Evolutionary conservation across 2,329 filamentous ascomycete species (phyloP).

Genomic region (Thermomyces lanuginosus): DNA sequence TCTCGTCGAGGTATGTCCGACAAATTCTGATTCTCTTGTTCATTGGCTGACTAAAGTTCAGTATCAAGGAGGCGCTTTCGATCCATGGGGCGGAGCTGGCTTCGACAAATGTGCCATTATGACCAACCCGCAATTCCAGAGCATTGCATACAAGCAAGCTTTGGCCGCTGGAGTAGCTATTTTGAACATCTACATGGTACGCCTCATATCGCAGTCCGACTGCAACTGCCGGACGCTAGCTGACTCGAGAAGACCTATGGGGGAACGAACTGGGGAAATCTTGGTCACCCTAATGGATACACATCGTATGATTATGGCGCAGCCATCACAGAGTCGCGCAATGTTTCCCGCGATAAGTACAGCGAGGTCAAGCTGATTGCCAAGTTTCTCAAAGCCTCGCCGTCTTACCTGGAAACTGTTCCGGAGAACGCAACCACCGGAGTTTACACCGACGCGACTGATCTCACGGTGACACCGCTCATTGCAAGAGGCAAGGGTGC

Average conservation of each 20-base stretch:
- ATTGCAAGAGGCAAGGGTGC: constrained; percentile 36
- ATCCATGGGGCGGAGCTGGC: constrained; percentile 57
- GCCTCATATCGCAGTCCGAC: constrained; percentile 5
- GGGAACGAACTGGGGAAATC: constrained; percentile 71
- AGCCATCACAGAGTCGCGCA: constrained; percentile 52
- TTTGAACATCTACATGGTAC: constrained; percentile 59
- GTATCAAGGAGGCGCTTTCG: constrained; percentile 57
- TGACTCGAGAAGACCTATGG: constrained; percentile 43
- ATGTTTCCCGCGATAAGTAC: constrained; percentile 57
- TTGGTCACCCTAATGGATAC: constrained; percentile 52
- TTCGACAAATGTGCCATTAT: constrained; percentile 51
- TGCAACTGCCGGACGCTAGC: too few species aligned
- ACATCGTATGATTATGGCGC: constrained; percentile 47
- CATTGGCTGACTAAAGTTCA: too few species aligned
- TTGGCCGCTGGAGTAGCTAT: constrained; percentile 50
- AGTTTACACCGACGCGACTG: constrained; percentile 37
- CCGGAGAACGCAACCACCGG: constrained; percentile 30
- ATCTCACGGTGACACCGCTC: constrained; percentile 45
- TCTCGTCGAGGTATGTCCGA: constrained; percentile 41
- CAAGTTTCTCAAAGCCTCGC: constrained; percentile 58
- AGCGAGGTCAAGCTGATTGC: constrained; percentile 61
- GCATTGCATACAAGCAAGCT: constrained; percentile 66
- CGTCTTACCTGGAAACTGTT: constrained; percentile 47
- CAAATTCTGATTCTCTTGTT: too few species aligned
- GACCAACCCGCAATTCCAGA: constrained; percentile 55